Base-by-base conservation (phyloP, 306 rosid genomes). In the Casuarina cunninghamiana region DNA sequence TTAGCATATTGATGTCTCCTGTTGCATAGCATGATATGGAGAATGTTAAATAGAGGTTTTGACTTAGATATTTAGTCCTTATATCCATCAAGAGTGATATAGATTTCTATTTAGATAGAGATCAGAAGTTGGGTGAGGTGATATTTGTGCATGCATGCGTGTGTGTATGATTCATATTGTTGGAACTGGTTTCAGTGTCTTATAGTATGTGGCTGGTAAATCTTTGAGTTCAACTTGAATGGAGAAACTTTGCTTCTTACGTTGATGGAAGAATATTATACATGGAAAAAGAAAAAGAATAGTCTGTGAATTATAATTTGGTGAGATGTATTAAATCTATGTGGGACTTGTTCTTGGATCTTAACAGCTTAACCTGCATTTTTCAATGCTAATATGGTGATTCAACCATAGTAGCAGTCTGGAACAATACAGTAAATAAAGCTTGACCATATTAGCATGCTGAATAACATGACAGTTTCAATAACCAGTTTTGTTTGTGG, bases 141-240 rank as follows among this genome's bases (percentile, higher is more conserved):
- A 44, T 44, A 4, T 44, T 0, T 44, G 48, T 44, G 48, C 7
- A 0, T 44, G 5, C 5, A 53, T 10, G 16, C 16, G 16, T 43
- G 32, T 54, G 19, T 79, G 11, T 26, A 26, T 26, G 32, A 26
- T 26, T 26, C 16, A 37, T 58, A 19, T 80, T 17, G 44, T 71
- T 61, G 50, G 38, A 68, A 48, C 75, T 41, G 43, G 32, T 19
- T 54, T 72, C 19, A 55, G 58, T 73, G 15, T 58, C 53, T 9
- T 38, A 37, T 58, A 10, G 17, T 39, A 10, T 7, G 57, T 70
- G 71, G 58, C 74, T 46, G 76, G 72, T 75, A 70, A 62, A 69
- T 80, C 26, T 75, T 53, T 41, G 32, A 75, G 8, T 44, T 65
- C 70, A 46, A 73, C 58, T 43, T 53, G 48, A 71, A 46, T 44